Percentiles rank a stretch among this genome's conserved stretches.
Conservation (phyloP, 2,329 filamentous ascomycete species). For the Diplodia sapinea region DNA sequence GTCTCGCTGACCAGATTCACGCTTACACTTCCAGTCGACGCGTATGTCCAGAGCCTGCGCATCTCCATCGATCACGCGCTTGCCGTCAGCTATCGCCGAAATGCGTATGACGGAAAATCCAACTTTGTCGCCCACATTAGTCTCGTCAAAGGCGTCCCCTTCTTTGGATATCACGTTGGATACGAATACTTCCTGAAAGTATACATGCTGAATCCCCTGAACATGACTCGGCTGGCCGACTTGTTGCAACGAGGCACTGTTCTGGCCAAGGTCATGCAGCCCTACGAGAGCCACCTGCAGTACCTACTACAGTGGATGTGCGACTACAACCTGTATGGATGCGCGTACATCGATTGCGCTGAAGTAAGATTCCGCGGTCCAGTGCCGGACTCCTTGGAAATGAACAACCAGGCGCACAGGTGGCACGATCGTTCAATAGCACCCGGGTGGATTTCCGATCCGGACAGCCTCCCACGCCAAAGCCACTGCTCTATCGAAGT, state of each 20-base stretch:
- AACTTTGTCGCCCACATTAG: slow-evolving; percentile 88
- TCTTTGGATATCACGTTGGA: slow-evolving; percentile 94
- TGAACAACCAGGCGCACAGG: slow-evolving; percentile 66
- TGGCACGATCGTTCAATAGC: slow-evolving; percentile 82
- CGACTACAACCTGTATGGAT: slow-evolving; percentile 97
- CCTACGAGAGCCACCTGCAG: slow-evolving; percentile 91
- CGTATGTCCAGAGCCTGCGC: slow-evolving; percentile 79
- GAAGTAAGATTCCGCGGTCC: slow-evolving; percentile 76
- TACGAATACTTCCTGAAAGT: slow-evolving; percentile 92
- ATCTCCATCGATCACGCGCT: slow-evolving; percentile 90
- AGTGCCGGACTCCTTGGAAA: slow-evolving; percentile 71
- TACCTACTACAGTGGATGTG: slow-evolving; percentile 97
- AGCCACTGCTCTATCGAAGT: slow-evolving; percentile 91
- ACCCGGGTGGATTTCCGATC: slow-evolving; percentile 64
- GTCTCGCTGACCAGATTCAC: slow-evolving; percentile 32
- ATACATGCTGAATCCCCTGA: slow-evolving; percentile 85
- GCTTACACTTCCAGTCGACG: slow-evolving; percentile 62
- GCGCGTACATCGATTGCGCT: slow-evolving; percentile 77
- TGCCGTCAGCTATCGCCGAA: slow-evolving; percentile 80
- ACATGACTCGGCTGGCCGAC: slow-evolving; percentile 87
- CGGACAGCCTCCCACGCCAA: slow-evolving; percentile 70
- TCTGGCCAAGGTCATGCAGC: slow-evolving; percentile 82
- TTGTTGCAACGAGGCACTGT: slow-evolving; percentile 87
- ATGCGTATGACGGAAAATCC: slow-evolving; percentile 70
- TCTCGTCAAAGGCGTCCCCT: slow-evolving; percentile 89